These are phyloP conservation scores for Chrysosporium queenslandicum DNA, from an alignment of 2,329 filamentous ascomycete species.

Conservation along the genomic window DNA sequence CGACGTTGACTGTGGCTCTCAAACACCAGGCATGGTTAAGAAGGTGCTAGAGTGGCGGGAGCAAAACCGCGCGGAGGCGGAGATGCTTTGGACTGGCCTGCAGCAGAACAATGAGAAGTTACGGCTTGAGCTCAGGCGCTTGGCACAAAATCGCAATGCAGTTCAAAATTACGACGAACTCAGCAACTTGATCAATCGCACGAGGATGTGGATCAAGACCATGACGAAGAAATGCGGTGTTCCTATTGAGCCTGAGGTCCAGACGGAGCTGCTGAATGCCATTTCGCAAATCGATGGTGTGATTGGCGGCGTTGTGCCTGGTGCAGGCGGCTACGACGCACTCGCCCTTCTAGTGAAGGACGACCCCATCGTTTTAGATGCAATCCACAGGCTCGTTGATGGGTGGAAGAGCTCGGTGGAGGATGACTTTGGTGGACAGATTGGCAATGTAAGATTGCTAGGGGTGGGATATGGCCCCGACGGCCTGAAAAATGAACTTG, in stretches of 20 bases:
- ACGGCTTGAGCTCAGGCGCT: slow-evolving; percentile 50
- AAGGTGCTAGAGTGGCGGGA: slow-evolving; percentile 74
- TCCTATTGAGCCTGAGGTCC: slow-evolving; percentile 77
- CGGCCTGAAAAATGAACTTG: slow-evolving; percentile 34
- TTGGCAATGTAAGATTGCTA: slow-evolving; percentile 37
- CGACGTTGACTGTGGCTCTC: slow-evolving; percentile 86
- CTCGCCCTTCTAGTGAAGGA: slow-evolving; percentile 71
- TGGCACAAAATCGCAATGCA: slow-evolving; percentile 39
- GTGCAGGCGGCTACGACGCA: slow-evolving; percentile 88
- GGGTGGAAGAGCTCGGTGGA: slow-evolving; percentile 50
- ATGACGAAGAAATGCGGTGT: slow-evolving; percentile 69
- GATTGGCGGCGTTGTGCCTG: slow-evolving; percentile 82
- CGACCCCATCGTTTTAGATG: slow-evolving; percentile 51
- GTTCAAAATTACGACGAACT: slow-evolving; percentile 43
- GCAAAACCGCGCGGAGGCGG: slow-evolving; percentile 53
- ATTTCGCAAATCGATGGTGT: slow-evolving; percentile 64
- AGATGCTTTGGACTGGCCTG: slow-evolving; percentile 61
- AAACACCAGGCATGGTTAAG: slow-evolving; percentile 94
- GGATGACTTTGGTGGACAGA: slow-evolving; percentile 38
- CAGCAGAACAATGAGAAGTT: slow-evolving; percentile 65
- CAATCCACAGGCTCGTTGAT: slow-evolving; percentile 53
- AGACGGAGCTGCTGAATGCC: slow-evolving; percentile 75
- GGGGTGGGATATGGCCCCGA: slow-evolving; percentile 40
- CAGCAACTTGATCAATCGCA: slow-evolving; percentile 42
- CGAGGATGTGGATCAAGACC: slow-evolving; percentile 54